Evolutionary conservation across 306 rosid species (phyloP), one percentile per base, ranked within the genome.

Genomic region (Delonix regia): DNA sequence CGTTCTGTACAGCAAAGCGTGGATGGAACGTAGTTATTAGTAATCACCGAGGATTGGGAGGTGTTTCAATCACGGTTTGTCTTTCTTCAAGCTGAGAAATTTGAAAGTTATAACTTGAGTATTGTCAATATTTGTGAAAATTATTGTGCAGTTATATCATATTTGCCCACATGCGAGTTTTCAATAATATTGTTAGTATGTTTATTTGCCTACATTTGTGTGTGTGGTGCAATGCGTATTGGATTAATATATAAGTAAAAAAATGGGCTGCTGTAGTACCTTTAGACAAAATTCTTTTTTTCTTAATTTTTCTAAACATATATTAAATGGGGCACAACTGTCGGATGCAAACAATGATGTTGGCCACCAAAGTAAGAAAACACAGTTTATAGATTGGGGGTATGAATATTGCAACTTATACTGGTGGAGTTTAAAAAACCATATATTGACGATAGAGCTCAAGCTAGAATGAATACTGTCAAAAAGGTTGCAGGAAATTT

Each of bases 1-100:
- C 98, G 51, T 93, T 86, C 81, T 78, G 79, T 80, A 88, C 90
- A 9, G 97, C 93, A 0, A 89, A 83, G 83, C 86, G 82, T 42
- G 98, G 99, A 70, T 95, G 99, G 99, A 82, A 91, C 65, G 90
- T 90, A 56, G 93, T 93, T 62, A 77, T 95, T 65, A 78, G 92
- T 86, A 95, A 95, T 81, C 99, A 93, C 85, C 87, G 99, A 79
- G 99, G 99, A 45, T 71, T 93, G 75, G 99, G 99, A 55, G 99
- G 98, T 71, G 91, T 95, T 83, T 86, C 99, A 67, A 82, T 95
- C 67, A 95, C 99, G 67, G 99, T 95, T 81, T 89, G 99, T 77
- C 61, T 77, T 80, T 78, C 52, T 68, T 64, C 71, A 41, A 57
- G 55, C 61, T 81, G 74, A 60, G 33, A 56, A 28, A 12, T 70